Base-by-base conservation (phyloP, 2,329 filamentous ascomycete genomes). In the Aspergillus sp. region DNA sequence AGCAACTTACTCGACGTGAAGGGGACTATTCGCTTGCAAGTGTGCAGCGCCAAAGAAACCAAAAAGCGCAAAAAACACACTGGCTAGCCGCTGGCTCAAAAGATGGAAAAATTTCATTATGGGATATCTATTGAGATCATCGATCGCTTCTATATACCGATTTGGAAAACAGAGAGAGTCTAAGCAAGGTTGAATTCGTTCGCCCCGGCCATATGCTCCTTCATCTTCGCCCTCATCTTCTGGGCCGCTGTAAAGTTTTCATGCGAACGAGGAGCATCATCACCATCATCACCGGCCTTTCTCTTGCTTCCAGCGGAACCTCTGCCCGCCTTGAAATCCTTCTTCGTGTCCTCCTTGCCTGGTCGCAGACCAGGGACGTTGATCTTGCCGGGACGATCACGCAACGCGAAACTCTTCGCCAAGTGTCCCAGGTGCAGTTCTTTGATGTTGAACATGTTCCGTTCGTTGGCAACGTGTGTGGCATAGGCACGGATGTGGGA, bases 401-500 rank as follows among this genome's bases (percentile, higher is more conserved):
- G 78, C 53, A 98, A 71, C 2, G 84, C 93, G 62, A 95, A 98
- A 27, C 86, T 88, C 74, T 98, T 98, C 6, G 91, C 91, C 52
- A 93, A 73, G 73, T 98, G 93, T 3, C 93, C 93, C 6, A 97
- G 71, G 65, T 98, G 93, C 37, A 98, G 71, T 58, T 88, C 81
- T 47, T 88, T 90, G 67, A 96, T 94, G 65, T 97, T 88, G 65
- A 98, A 98, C 62, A 86, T 90, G 41, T 75, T 74, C 41, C 93
- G 79, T 70, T 98, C 93, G 35, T 85, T 83, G 28, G 87, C 84
- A 27, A 91, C 81, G 66, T 98, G 93, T 0, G 93, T 98, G 2
- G 93, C 90, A 64, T 98, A 98, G 1, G 93, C 93, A 43, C 93
- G 79, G 43, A 98, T 85, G 60, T 97, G 90, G 40, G 88, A 93